phyloP scores from a whole-genome alignment of 2,329 filamentous ascomycete genomes.

The Alternaria incomplexa region DNA sequence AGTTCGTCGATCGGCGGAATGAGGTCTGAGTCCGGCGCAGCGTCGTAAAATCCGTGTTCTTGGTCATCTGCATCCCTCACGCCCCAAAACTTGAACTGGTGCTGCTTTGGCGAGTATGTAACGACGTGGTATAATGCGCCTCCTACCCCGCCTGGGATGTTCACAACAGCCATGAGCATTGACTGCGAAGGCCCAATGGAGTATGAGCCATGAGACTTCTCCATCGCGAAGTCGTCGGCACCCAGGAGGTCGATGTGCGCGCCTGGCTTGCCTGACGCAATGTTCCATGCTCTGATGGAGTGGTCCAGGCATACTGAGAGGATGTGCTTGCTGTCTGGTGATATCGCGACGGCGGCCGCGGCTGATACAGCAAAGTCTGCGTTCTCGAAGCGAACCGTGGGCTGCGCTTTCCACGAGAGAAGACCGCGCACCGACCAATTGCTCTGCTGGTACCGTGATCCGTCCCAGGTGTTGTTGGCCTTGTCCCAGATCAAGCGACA shows the following conservation, averaged over 20 bases:
- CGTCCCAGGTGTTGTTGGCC: slow-evolving; percentile 63
- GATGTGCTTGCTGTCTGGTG: slow-evolving; percentile 59
- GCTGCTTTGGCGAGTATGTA: slow-evolving; percentile 86
- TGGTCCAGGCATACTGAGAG: slow-evolving; percentile 92
- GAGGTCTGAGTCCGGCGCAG: slow-evolving; percentile 69
- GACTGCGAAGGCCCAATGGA: slow-evolving; percentile 79
- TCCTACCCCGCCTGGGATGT: slow-evolving; percentile 57
- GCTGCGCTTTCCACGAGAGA: slow-evolving; percentile 69
- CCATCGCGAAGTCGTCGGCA: slow-evolving; percentile 61
- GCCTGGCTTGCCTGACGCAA: slow-evolving; percentile 78
- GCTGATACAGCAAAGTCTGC: slow-evolving; percentile 67
- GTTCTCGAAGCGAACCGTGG: slow-evolving; percentile 69
- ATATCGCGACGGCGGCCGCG: slow-evolving; percentile 64
- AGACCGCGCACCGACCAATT: slow-evolving; percentile 70
- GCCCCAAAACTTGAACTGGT: slow-evolving; percentile 95
- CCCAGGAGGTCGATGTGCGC: slow-evolving; percentile 80
- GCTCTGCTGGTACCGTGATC: slow-evolving; percentile 75
- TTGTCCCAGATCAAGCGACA: slow-evolving; percentile 62
- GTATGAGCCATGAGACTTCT: slow-evolving; percentile 71
- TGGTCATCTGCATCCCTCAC: slow-evolving; percentile 66
- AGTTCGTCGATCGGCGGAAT: slow-evolving; percentile 65
- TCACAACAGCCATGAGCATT: slow-evolving; percentile 76
- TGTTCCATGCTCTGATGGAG: slow-evolving; percentile 86
- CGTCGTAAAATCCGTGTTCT: slow-evolving; percentile 70
- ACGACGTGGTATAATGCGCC: slow-evolving; percentile 67